phyloP scores from a whole-genome alignment of 73 alveolate species.

The Paraurostyla sp. region DNA sequence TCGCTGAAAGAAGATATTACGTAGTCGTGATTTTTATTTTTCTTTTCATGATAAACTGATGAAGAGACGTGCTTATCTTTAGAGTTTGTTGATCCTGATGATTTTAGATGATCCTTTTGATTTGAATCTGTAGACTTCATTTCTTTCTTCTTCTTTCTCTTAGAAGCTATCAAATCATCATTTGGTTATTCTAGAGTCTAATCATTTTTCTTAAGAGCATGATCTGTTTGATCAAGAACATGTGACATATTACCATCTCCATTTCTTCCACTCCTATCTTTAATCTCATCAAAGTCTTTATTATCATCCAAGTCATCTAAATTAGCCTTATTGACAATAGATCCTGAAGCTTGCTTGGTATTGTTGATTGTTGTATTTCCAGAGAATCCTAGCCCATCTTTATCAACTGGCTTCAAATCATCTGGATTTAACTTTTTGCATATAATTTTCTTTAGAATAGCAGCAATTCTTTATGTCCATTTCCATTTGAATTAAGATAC shows the following conservation, averaged over 20 bases:
- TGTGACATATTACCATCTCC: slow-evolving; percentile 3
- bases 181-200: not conserved
- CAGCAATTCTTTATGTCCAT: slow-evolving; percentile 20
- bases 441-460: slow-evolving; percentile 24
- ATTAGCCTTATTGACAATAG: no score
- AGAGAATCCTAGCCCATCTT: slow-evolving; percentile 3
- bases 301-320: slow-evolving; percentile 2
- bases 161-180: not conserved
- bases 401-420: slow-evolving; percentile 18
- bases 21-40: no score
- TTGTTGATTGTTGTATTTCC: slow-evolving; percentile 35
- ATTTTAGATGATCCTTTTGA: no score
- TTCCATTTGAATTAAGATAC: slow-evolving; percentile 14
- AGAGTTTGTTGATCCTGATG: no score
- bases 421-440: slow-evolving; percentile 21
- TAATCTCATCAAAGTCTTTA: not conserved
- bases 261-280: not conserved
- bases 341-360: not conserved
- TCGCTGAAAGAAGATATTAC: no score
- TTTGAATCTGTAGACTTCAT: no score
- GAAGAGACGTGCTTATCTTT: no score
- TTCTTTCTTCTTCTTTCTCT: no score
- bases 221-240: not conserved
- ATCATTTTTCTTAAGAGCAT: slow-evolving; percentile 11
- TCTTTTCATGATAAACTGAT: no score